Evolutionary conservation across 2,329 filamentous ascomycete species (phyloP).

Genomic region (Colletotrichum coccodes): DNA sequence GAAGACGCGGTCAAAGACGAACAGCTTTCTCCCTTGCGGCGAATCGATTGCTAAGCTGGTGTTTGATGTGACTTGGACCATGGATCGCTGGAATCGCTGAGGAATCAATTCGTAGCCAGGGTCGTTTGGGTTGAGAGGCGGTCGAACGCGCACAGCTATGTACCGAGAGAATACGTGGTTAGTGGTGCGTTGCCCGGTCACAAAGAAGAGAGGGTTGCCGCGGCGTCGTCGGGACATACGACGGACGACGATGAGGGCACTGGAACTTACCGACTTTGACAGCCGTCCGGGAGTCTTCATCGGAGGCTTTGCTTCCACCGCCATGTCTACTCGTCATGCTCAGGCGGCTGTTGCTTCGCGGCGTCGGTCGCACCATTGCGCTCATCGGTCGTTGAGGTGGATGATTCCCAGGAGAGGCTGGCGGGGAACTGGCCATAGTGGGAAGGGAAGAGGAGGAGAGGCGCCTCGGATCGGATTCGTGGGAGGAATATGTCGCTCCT

Average conservation of each 20-base stretch:
- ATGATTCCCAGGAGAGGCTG: conserved; percentile 67
- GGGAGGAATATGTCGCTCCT: conserved; percentile 18
- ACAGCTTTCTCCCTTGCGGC: conserved; percentile 91
- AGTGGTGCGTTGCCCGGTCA: conserved; percentile 21
- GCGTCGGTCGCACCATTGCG: conserved; percentile 79
- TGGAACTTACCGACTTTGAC: conserved; percentile 91
- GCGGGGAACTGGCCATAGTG: conserved; percentile 76
- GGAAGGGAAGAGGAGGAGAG: conserved; percentile 33
- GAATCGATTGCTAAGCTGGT: conserved; percentile 91
- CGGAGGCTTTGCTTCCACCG: conserved; percentile 83
- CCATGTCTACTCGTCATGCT: conserved; percentile 83
- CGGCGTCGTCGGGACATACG: neutral
- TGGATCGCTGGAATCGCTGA: conserved; percentile 92
- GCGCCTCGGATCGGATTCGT: conserved; percentile 27
- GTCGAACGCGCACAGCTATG: conserved; percentile 91
- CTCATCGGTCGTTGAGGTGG: conserved; percentile 78
- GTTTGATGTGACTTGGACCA: conserved; percentile 87
- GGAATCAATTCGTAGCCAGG: conserved; percentile 96
- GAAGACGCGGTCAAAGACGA: conserved; percentile 97
- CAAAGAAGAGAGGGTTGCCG: conserved; percentile 17
- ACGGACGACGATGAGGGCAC: neutral
- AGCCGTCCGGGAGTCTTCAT: conserved; percentile 89
- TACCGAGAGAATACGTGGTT: neutral
- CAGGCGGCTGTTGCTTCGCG: conserved; percentile 83
- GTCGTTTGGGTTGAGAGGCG: conserved; percentile 83